Evolutionary conservation across 2,329 filamentous ascomycete genomes (phyloP).

Genomic region (Sarocladium kiliense): DNA sequence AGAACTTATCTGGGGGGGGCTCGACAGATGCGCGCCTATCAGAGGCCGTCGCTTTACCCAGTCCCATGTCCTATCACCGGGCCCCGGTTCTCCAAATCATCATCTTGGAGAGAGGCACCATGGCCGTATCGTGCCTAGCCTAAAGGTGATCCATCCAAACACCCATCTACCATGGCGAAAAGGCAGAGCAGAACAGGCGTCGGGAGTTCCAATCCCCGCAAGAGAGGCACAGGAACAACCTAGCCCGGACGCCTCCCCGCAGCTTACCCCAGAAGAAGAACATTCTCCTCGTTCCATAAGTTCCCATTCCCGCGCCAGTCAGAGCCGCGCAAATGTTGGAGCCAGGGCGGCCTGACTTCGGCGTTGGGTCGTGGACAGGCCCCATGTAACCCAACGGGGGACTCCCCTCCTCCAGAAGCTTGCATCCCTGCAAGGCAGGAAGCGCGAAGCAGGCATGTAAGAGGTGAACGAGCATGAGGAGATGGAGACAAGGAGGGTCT

Average conservation of each 20-base stretch:
- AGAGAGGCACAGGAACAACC: neutral
- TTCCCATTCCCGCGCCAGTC: conserved; percentile 8
- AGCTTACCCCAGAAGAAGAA: conserved; percentile 9
- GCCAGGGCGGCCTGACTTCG: conserved; percentile 7
- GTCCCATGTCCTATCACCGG: neutral
- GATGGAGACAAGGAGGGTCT: neutral
- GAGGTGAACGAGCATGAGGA: neutral
- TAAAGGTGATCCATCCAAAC: neutral
- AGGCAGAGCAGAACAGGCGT: neutral
- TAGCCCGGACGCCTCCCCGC: conserved; percentile 5
- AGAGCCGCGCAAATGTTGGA: conserved; percentile 4
- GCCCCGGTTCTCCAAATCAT: conserved; percentile 1
- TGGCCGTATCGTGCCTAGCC: neutral
- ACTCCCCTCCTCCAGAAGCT: neutral
- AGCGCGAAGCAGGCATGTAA: too few relatives aligned
- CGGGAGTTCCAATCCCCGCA: neutral
- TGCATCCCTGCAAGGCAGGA: neutral
- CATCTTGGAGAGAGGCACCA: neutral
- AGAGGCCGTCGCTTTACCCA: neutral
- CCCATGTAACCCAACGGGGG: conserved; percentile 2
- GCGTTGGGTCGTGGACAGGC: neutral
- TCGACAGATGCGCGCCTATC: conserved; percentile 8
- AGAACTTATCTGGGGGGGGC: neutral
- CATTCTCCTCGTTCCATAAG: conserved; percentile 9
- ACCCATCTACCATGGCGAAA: neutral